Evolutionary conservation across 139 green algal genomes (phyloP).

Genomic region (Chlamydomonas urium): DNA sequence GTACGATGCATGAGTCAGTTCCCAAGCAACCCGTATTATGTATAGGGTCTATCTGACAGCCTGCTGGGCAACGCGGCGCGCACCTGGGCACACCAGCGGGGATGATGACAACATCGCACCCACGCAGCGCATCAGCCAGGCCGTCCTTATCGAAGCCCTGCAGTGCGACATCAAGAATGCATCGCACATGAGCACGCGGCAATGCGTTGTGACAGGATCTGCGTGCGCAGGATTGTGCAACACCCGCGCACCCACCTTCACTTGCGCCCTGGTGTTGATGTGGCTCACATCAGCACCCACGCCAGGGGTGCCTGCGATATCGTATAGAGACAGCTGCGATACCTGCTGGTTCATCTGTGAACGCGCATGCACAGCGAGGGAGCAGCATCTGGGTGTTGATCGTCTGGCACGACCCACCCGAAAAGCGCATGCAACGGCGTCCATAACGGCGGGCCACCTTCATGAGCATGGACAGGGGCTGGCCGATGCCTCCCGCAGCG

Average conservation of each 20-base stretch:
- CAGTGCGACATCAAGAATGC: not conserved
- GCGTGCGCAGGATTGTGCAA: not conserved
- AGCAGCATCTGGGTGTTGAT: too few relatives aligned
- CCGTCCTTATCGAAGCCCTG: constrained; percentile 60
- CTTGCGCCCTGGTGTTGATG: constrained; percentile 89
- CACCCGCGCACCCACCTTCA: constrained; percentile 47
- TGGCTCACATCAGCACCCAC: constrained; percentile 93
- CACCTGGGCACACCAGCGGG: constrained; percentile 93
- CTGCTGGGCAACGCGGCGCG: too few relatives aligned
- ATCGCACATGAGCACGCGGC: not conserved
- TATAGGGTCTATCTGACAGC: too few relatives aligned
- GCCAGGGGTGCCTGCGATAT: constrained; percentile 70
- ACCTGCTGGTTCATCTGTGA: constrained; percentile 55
- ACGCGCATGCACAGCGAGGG: not conserved
- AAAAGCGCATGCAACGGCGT: too few relatives aligned
- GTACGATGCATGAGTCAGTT: too few relatives aligned
- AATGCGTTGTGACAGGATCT: not conserved
- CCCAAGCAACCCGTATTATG: too few relatives aligned
- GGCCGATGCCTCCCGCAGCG: constrained; percentile 95
- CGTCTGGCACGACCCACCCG: too few relatives aligned
- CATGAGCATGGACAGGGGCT: constrained; percentile 90
- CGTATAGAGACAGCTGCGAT: constrained; percentile 44
- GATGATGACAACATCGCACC: constrained; percentile 86
- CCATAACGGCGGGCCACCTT: too few relatives aligned
- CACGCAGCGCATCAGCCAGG: constrained; percentile 58